Base-by-base conservation (phyloP, 116 monocot genomes). In the Cymodocea nodosa region DNA sequence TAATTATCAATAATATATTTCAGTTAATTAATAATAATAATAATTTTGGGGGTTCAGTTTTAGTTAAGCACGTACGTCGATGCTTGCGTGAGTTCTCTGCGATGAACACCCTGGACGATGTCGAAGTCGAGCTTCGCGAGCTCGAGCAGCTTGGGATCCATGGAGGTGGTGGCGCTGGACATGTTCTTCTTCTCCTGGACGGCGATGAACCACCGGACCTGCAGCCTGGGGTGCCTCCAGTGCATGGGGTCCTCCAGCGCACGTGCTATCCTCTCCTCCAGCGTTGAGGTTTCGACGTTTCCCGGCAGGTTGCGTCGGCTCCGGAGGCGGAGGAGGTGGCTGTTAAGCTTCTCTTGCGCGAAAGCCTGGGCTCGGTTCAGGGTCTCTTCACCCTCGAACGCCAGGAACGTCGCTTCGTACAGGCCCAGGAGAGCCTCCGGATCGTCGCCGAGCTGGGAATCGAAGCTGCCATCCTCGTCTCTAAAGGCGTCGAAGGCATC, bases 61-160 rank as follows among this genome's bases (percentile, higher is more conserved):
- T n/a, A n/a, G n/a, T n/a, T n/a, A n/a, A n/a, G n/a, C n/a, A n/a
- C n/a, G n/a, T n/a, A n/a, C n/a, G n/a, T 62, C n/a, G 71, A 62
- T 8, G 35, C 19, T 15, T 73, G 66, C 7, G 14, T 49, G 3
- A 73, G 40, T 22, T 73, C 66, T 18, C n/a, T 14, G 20, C 25
- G 34, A 40, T 73, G 55, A n/a, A 59, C 7, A 2, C 5, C 4
- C 19, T 73, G 66, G 24, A 73, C 58, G 0, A 59, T 51, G 66
- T 73, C 66, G 55, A 58, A 59, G 48, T 73, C 73, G 6, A 65
- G 56, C 49, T 24, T 23, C 40, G 73, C 65, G 15, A 73, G 24
- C n/a, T 73, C 66, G 1, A 73, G 50, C 8, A 73, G 5, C 25
- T 2, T 0, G 24, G 73, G 66, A n/a, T 66, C 23, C 15, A 35